phyloP scores from a whole-genome alignment of 2,329 filamentous ascomycete species.

The Daldinia sp. region DNA sequence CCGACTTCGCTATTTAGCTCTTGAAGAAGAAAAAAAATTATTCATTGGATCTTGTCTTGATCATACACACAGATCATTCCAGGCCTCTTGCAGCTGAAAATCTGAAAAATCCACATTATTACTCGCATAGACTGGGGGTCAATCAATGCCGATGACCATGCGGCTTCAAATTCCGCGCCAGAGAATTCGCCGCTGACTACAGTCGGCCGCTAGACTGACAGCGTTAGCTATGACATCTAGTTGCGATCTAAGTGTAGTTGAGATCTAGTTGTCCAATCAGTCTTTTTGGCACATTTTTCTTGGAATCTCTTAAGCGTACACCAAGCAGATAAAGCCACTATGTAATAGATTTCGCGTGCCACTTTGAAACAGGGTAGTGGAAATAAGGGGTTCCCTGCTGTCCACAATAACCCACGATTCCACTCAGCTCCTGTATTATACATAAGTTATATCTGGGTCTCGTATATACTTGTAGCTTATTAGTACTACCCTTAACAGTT shows the following conservation, averaged over 20 bases:
- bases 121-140: neutral
- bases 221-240: neutral
- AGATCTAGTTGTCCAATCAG: neutral
- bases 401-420: neutral
- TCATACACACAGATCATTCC: neutral
- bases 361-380: conserved; percentile 5
- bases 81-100: neutral
- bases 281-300: neutral
- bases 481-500: neutral
- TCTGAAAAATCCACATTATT: neutral
- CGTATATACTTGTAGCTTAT: neutral
- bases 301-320: neutral
- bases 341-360: neutral
- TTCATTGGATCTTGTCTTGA: neutral
- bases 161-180: neutral
- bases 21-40: neutral
- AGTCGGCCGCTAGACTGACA: neutral
- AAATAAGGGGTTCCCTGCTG: neutral
- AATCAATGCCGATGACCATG: neutral
- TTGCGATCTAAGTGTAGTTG: neutral
- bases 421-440: neutral
- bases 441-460: neutral
- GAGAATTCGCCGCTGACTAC: neutral
- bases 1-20: neutral
- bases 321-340: neutral